phyloP scores from a whole-genome alignment of 2,329 filamentous ascomycete species.

The Aspergillus glaucus region DNA sequence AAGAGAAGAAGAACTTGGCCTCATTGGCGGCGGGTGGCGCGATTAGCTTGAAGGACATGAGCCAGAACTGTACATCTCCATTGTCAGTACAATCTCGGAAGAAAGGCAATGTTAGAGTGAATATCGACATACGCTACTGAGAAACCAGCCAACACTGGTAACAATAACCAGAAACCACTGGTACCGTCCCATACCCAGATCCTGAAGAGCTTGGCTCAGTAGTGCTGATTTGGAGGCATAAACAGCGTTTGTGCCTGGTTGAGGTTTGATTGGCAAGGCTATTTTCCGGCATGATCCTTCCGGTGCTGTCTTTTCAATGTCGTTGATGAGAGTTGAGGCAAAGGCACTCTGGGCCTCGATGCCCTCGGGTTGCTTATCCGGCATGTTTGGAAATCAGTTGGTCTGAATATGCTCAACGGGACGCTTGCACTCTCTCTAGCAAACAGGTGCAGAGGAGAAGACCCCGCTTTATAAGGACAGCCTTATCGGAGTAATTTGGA shows the following conservation, averaged over 20 bases:
- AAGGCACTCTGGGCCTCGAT: constrained; percentile 7
- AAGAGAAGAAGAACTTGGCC: constrained; percentile 13
- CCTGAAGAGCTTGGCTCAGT: constrained; percentile 14
- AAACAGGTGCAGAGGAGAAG: too few species aligned
- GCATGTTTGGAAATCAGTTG: too few species aligned
- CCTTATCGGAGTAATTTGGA: too few species aligned
- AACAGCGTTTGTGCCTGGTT: constrained; percentile 6
- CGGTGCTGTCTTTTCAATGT: constrained; percentile 4
- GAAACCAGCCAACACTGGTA: constrained; percentile 16
- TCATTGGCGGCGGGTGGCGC: constrained; percentile 13
- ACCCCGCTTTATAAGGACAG: too few species aligned
- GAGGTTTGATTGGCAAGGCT: not conserved
- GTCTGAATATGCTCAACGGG: too few species aligned
- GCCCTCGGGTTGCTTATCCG: too few species aligned
- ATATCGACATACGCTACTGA: constrained; percentile 12
- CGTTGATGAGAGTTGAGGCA: constrained; percentile 5
- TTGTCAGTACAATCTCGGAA: not conserved
- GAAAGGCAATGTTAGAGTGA: too few species aligned
- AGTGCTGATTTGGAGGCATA: constrained; percentile 9
- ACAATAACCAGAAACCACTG: constrained; percentile 16
- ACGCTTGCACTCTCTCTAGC: too few species aligned
- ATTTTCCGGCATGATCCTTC: constrained; percentile 1
- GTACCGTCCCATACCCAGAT: constrained; percentile 15
- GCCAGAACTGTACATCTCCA: constrained; percentile 11
- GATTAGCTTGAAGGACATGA: constrained; percentile 13